These are phyloP conservation scores for Floccularia luteovirens DNA, from an alignment of 768 basidiomycete species.

Conservation along the genomic window DNA sequence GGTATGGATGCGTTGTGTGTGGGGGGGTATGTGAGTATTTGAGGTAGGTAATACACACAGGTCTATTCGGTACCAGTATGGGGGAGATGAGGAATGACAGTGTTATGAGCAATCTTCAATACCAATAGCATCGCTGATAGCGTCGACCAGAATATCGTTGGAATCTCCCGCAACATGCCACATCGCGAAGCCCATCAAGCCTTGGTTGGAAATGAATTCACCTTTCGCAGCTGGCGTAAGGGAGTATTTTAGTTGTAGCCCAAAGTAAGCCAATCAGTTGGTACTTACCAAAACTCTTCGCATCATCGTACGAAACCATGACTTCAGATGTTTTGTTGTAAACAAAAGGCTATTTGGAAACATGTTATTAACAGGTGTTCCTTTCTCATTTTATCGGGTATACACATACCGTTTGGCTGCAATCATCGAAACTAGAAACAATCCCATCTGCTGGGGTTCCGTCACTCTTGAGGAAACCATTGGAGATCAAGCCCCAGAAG, in stretches of 20 bases:
- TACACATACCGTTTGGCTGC: conserved; percentile 62
- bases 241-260: neutral
- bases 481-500: conserved; percentile 52
- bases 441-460: conserved; percentile 42
- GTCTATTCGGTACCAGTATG: too few species aligned
- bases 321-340: conserved; percentile 45
- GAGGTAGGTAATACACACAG: too few species aligned
- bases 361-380: neutral
- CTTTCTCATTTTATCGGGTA: neutral
- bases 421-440: conserved; percentile 51
- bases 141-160: conserved; percentile 46
- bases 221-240: conserved; percentile 43
- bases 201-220: conserved; percentile 41
- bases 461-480: conserved; percentile 41
- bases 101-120: conserved; percentile 15
- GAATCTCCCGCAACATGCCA: conserved; percentile 63
- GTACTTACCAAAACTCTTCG: conserved; percentile 42
- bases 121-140: conserved; percentile 38
- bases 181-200: conserved; percentile 56
- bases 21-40: too few species aligned
- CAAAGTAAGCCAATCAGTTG: neutral
- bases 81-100: too few species aligned
- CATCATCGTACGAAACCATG: conserved; percentile 66
- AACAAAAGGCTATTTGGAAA: conserved; percentile 47
- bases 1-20: too few species aligned